Evolutionary conservation across 179 eudicot genomes (phyloP), one percentile per base, ranked within the genome.

Genomic region (Silene coronaria): DNA sequence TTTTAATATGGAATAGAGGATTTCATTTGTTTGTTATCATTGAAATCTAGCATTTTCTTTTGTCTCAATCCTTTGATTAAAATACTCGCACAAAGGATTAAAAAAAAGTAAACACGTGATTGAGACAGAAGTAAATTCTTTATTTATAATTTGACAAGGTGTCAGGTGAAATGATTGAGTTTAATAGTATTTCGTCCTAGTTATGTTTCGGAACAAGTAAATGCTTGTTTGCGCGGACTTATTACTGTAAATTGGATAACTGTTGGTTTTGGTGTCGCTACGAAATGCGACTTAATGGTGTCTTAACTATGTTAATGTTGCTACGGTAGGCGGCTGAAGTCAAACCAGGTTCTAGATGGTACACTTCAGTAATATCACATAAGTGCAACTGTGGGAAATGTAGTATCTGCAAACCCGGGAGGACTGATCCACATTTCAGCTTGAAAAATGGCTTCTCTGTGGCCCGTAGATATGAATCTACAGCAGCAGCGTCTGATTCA

Each of bases 401-500:
- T 71, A 82, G 77, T 53, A 79, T 73, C 61, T 64, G 81, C 74
- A 77, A 78, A 55, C 9, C 75, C 13, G 36, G 67, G 58, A 81
- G 69, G 36, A 67, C 82, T 24, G 55, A 51, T 21, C 67, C 74
- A 65, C 72, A 81, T 57, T 76, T 83, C 51, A 77, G 64, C 62
- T 63, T 76, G 28, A 80, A 57, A 72, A 88, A 75, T 77, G 83
- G 65, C 60, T 45, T 78, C 45, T 72, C 76, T 24, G 22, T 78
- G 59, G 80, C 86, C 14, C 70, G 72, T 12, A 86, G 96, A 58
- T 81, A 70, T 53, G 96, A 90, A 85, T 89, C 97, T 46, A 90
- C 96, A 16, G 84, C 90, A 71, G 91, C 97, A 36, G 96, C 89
- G 32, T 89, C 96, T 68, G 88, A 87, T 75, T 76, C 92, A 68